phyloP scores from a whole-genome alignment of 2,329 filamentous ascomycete species.

The Mariannaea sp. region DNA sequence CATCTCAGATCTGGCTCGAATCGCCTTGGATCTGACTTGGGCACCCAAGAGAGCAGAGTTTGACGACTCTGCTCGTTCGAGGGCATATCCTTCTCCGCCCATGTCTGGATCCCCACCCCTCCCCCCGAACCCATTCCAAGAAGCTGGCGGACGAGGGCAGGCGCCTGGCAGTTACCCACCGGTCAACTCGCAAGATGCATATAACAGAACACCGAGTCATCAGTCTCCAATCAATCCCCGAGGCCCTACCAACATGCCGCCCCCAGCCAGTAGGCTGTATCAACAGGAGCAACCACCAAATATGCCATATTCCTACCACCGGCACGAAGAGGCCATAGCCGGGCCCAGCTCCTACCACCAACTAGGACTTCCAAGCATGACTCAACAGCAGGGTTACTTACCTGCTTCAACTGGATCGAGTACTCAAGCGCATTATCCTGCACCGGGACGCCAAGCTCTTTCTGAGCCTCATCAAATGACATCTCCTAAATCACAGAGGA shows the following conservation, averaged over 20 bases:
- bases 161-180: constrained; percentile 49
- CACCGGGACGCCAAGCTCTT: constrained; percentile 42
- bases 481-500: constrained; percentile 66
- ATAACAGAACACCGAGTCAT: constrained; percentile 47
- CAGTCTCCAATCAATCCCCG: constrained; percentile 32
- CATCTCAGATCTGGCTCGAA: constrained; percentile 58
- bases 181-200: constrained; percentile 54
- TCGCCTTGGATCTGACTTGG: constrained; percentile 52
- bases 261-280: constrained; percentile 36
- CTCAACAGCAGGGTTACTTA: constrained; percentile 32
- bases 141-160: constrained; percentile 60
- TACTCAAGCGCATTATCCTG: constrained; percentile 27
- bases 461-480: constrained; percentile 54
- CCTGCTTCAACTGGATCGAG: constrained; percentile 24
- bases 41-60: constrained; percentile 56
- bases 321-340: constrained; percentile 32
- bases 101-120: constrained; percentile 72
- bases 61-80: constrained; percentile 60
- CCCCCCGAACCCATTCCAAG: constrained; percentile 62
- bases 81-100: constrained; percentile 73
- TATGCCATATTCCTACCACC: constrained; percentile 35
- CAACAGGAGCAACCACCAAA: constrained; percentile 35
- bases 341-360: constrained; percentile 36
- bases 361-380: constrained; percentile 22
- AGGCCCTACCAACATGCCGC: constrained; percentile 33